Evolutionary conservation across 768 basidiomycete genomes (phyloP).

Genomic region (Rhodotorula paludigena): DNA sequence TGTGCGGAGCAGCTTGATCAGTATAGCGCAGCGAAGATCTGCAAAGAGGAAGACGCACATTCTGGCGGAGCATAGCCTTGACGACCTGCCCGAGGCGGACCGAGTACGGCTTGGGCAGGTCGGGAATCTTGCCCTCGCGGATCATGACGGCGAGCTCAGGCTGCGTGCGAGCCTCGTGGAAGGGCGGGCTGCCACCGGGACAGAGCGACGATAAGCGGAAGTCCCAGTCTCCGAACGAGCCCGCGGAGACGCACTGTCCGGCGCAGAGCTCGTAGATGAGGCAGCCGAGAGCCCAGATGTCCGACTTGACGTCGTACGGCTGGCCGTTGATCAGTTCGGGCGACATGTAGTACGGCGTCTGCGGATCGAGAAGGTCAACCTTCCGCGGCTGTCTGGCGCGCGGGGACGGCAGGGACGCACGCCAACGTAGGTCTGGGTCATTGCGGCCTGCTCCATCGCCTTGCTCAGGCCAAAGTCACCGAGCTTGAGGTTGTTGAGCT

Average conservation of each 20-base stretch:
- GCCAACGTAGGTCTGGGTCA: conserved; percentile 95
- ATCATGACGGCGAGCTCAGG: conserved; percentile 76
- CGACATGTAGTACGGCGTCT: conserved; percentile 99
- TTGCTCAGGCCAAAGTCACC: conserved; percentile 97
- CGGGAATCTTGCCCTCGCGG: conserved; percentile 80
- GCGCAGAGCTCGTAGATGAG: conserved; percentile 95
- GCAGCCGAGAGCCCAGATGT: conserved; percentile 98
- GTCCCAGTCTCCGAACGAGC: accelerated
- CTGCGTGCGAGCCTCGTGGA: conserved; percentile 87
- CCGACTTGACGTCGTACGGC: conserved; percentile 93
- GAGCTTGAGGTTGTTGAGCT: conserved; percentile 77
- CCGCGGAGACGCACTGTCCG: conserved; percentile 55
- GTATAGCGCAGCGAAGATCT: background rate
- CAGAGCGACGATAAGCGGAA: background rate
- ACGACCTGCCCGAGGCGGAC: conserved; percentile 66
- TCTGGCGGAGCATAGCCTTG: conserved; percentile 78
- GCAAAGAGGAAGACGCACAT: conserved; percentile 54
- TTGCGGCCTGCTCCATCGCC: conserved; percentile 76
- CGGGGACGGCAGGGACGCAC: conserved; percentile 56
- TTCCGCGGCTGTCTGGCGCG: too few relatives aligned
- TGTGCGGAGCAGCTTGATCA: background rate
- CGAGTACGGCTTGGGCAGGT: conserved; percentile 76
- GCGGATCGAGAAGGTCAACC: background rate
- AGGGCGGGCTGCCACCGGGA: conserved; percentile 58
- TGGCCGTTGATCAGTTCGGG: conserved; percentile 97